Conservation (phyloP, 495 filamentous ascomycete genomes). For the Penicillium pancosmium region DNA sequence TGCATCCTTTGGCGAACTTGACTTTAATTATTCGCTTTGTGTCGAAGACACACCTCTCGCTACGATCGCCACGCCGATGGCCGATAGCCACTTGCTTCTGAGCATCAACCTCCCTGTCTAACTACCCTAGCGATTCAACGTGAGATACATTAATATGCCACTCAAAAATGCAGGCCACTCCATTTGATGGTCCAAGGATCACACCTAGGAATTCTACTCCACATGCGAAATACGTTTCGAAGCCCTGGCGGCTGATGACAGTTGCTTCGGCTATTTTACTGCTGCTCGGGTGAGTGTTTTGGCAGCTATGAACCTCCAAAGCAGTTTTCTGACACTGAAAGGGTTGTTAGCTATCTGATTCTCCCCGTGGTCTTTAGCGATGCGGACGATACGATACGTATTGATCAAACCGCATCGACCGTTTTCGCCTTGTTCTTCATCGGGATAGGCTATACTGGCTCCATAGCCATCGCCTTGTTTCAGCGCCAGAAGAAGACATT, state of each 20-base stretch:
- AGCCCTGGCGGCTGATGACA: background rate
- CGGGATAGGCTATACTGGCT: constrained; percentile 27
- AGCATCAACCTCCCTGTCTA: background rate
- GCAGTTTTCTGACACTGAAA: background rate
- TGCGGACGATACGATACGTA: constrained; percentile 6
- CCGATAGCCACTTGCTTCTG: background rate
- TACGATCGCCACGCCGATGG: background rate
- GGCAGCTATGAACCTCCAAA: background rate
- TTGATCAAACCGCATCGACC: constrained; percentile 20
- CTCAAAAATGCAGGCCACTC: background rate
- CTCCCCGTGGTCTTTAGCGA: constrained; percentile 33
- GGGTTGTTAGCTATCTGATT: constrained; percentile 30
- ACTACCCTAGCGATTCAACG: background rate
- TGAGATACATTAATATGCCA: background rate
- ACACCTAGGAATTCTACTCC: background rate
- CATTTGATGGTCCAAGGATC: background rate
- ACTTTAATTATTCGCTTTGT: background rate
- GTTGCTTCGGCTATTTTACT: background rate
- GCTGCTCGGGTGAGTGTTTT: background rate
- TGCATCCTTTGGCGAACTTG: background rate
- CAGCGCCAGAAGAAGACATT: constrained; percentile 25
- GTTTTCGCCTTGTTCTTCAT: constrained; percentile 31
- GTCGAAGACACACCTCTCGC: background rate
- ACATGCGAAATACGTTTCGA: background rate
- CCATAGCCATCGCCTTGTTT: constrained; percentile 28